Conservation (phyloP, 768 basidiomycete species). For the Pleurotus djamor region DNA sequence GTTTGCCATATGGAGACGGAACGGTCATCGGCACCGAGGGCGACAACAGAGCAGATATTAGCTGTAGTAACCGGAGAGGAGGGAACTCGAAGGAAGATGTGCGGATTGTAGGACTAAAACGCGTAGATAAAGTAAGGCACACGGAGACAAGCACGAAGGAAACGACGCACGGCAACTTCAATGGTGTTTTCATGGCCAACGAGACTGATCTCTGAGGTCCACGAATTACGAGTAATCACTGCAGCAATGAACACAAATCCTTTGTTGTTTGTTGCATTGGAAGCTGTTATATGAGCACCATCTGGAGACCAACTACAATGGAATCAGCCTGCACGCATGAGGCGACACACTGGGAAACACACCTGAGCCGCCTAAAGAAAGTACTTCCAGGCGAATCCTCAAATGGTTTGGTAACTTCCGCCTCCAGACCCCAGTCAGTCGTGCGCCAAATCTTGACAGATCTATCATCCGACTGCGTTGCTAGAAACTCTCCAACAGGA, state of each 20-base stretch:
- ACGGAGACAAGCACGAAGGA: not conserved
- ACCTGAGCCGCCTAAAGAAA: conserved; percentile 51
- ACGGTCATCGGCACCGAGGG: conserved; percentile 91
- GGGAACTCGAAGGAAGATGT: conserved; percentile 85
- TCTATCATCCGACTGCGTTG: conserved; percentile 97
- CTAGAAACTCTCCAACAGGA: conserved; percentile 95
- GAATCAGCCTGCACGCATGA: not conserved
- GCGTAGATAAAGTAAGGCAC: not conserved
- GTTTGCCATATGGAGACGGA: conserved; percentile 98
- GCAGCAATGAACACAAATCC: conserved; percentile 98
- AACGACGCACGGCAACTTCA: conserved; percentile 78
- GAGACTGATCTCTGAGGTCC: conserved; percentile 90
- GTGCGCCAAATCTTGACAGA: conserved; percentile 98
- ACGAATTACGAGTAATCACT: conserved; percentile 86
- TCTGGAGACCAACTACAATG: conserved; percentile 93
- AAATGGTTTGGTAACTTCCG: conserved; percentile 87
- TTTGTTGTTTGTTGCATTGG: conserved; percentile 94
- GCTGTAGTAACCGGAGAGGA: conserved; percentile 64
- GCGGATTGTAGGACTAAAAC: conserved; percentile 83
- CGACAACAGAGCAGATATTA: conserved; percentile 90
- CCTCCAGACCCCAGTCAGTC: conserved; percentile 85
- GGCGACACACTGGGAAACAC: conserved; percentile 13
- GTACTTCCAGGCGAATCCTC: conserved; percentile 93
- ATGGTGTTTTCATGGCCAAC: conserved; percentile 98
- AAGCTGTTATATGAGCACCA: conserved; percentile 97